phyloP scores from a whole-genome alignment of 1,139 yeast genomes.

The Lodderomyces theae region DNA sequence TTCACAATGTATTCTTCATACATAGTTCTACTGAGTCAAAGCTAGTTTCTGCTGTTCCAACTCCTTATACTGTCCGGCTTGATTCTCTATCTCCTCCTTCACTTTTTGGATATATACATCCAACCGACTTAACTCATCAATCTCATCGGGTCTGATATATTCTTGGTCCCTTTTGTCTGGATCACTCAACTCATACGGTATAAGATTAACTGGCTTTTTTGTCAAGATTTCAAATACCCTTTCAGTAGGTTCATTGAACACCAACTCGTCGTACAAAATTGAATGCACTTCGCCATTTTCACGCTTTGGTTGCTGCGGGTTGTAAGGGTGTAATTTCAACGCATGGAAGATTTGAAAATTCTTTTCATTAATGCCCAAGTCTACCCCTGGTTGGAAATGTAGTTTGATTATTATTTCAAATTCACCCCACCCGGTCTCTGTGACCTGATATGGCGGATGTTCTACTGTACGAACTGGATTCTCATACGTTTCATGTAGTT shows the following conservation, averaged over 20 bases:
- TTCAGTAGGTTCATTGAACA: constrained; percentile 95
- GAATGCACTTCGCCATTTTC: constrained; percentile 57
- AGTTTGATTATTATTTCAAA: constrained; percentile 88
- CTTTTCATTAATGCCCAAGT: constrained; percentile 68
- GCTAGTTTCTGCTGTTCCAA: constrained; percentile 35
- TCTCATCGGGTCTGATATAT: constrained; percentile 51
- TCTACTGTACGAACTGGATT: constrained; percentile 83
- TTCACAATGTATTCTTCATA: not conserved
- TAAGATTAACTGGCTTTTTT: constrained; percentile 65
- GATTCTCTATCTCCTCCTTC: constrained; percentile 52
- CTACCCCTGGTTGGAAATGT: constrained; percentile 78
- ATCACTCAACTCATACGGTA: constrained; percentile 58
- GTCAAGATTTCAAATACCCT: constrained; percentile 77
- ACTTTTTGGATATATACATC: constrained; percentile 66
- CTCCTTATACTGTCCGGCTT: constrained; percentile 49
- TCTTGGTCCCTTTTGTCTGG: constrained; percentile 44
- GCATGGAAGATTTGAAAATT: constrained; percentile 85
- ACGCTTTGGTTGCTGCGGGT: constrained; percentile 40
- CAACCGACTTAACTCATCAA: constrained; percentile 74
- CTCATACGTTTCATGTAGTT: constrained; percentile 90
- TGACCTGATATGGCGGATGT: constrained; percentile 87
- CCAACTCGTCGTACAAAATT: constrained; percentile 82
- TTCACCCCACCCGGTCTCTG: constrained; percentile 99
- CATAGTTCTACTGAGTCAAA: not conserved
- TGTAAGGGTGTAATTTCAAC: constrained; percentile 86